These are phyloP conservation scores for Salix dunnii DNA, from an alignment of 345 rosid genomes.

Conservation along the genomic window DNA sequence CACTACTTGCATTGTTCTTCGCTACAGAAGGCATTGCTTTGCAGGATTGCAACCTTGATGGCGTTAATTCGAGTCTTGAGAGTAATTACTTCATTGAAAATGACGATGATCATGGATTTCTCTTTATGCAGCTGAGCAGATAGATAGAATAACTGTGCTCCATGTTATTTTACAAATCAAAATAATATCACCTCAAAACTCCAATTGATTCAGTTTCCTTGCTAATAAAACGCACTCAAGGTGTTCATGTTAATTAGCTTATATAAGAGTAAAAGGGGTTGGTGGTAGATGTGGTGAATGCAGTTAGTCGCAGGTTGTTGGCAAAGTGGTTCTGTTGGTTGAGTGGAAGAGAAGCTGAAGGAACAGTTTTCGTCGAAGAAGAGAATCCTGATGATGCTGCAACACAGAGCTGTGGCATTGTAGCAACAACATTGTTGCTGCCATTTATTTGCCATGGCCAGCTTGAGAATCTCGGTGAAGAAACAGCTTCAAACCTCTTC, in stretches of 20 bases:
- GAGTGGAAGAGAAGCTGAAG: slow-evolving; percentile 11
- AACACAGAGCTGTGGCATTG: slow-evolving; percentile 21
- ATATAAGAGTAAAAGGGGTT: background rate
- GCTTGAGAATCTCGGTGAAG: slow-evolving; percentile 18
- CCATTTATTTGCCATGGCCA: slow-evolving; percentile 36
- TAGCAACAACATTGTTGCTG: slow-evolving; percentile 18
- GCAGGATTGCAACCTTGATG: background rate
- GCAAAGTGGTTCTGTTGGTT: slow-evolving; percentile 7
- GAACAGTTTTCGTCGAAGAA: slow-evolving; percentile 20
- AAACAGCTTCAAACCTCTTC: background rate
- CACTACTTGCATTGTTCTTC: no score
- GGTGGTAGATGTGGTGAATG: background rate
- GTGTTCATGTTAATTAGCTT: background rate
- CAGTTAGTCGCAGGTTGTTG: slow-evolving; percentile 7
- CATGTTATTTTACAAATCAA: background rate
- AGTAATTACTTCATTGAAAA: background rate
- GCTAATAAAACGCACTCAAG: background rate
- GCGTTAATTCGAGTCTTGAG: background rate
- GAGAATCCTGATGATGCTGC: slow-evolving; percentile 48
- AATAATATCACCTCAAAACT: background rate
- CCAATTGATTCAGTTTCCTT: background rate
- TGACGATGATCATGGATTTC: background rate
- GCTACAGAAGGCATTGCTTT: background rate
- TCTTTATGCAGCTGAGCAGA: background rate
- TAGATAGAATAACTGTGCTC: background rate